These are phyloP conservation scores for Geotrichum citri-aurantii DNA, from an alignment of 1,139 yeast species.

Conservation along the genomic window DNA sequence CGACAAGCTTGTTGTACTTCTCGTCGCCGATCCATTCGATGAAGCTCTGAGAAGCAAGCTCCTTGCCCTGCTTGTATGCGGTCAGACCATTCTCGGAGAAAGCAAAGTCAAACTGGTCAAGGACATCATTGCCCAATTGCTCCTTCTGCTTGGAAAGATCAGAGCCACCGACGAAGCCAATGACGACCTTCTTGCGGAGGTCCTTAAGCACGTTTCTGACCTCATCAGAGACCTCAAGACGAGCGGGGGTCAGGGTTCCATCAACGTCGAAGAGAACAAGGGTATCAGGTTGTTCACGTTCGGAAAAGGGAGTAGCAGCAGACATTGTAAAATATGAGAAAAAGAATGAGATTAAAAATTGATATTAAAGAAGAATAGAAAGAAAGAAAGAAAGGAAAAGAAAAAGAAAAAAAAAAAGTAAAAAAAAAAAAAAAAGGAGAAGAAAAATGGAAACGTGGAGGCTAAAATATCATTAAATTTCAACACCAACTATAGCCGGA, in stretches of 20 bases:
- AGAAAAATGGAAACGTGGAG: slow-evolving; percentile 14
- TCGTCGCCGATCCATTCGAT: slow-evolving; percentile 95
- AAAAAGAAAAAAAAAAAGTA: not conserved
- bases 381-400: not conserved
- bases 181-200: slow-evolving; percentile 82
- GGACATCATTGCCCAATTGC: slow-evolving; percentile 73
- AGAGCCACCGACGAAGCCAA: slow-evolving; percentile 98
- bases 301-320: slow-evolving; percentile 29
- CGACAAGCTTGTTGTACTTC: slow-evolving; percentile 81
- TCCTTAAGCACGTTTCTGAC: slow-evolving; percentile 64
- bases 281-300: slow-evolving; percentile 38
- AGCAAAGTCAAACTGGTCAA: slow-evolving; percentile 85
- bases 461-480: not conserved
- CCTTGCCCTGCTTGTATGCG: slow-evolving; percentile 85
- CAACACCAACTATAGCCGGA: not conserved
- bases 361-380: slow-evolving; percentile 1
- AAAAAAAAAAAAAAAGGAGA: not conserved
- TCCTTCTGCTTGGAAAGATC: slow-evolving; percentile 92
- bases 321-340: slow-evolving; percentile 8
- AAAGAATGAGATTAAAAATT: not conserved
- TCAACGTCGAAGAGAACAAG: slow-evolving; percentile 91
- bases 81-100: slow-evolving; percentile 97
- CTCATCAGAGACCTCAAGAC: slow-evolving; percentile 73
- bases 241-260: slow-evolving; percentile 97
- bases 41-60: slow-evolving; percentile 88